A percentile compares a stretch with the other conserved stretches of the same genome.
Conservation (phyloP, 2,329 filamentous ascomycete genomes). For the Fusarium bulbicola region DNA sequence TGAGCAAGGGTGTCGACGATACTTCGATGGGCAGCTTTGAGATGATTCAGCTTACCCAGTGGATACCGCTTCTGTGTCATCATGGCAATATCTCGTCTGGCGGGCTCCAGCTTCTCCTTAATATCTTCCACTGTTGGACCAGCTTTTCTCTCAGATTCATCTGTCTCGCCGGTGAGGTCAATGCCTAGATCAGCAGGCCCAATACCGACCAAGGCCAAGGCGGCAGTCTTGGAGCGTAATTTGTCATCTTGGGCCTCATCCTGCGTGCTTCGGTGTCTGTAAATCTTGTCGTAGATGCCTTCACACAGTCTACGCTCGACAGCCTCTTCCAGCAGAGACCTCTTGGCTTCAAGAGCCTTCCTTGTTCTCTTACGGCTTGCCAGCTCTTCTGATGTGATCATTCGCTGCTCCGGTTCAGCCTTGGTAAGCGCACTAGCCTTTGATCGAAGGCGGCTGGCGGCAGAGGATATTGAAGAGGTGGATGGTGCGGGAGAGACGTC, state of each 20-base stretch:
- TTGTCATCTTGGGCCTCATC: conserved; percentile 97
- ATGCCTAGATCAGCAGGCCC: conserved; percentile 85
- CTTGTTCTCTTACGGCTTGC: conserved; percentile 81
- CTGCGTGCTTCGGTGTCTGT: conserved; percentile 88
- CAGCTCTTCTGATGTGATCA: conserved; percentile 90
- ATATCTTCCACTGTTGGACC: conserved; percentile 73
- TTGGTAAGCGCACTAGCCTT: conserved; percentile 64
- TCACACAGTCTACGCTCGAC: conserved; percentile 89
- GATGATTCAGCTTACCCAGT: conserved; percentile 86
- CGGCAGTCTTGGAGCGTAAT: conserved; percentile 91
- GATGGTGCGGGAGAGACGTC: conserved; percentile 67
- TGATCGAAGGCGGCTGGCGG: conserved; percentile 64
- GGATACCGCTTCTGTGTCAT: conserved; percentile 93
- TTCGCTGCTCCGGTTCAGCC: conserved; percentile 72
- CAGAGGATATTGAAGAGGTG: conserved; percentile 63
- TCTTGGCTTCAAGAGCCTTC: conserved; percentile 80
- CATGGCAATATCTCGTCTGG: conserved; percentile 72
- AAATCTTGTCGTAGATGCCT: conserved; percentile 86
- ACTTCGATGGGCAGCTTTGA: conserved; percentile 89
- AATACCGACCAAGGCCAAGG: conserved; percentile 90
- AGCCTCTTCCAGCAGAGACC: conserved; percentile 82
- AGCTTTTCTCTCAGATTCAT: conserved; percentile 64
- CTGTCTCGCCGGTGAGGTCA: conserved; percentile 69
- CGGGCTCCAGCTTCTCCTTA: conserved; percentile 74
- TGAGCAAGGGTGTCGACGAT: conserved; percentile 86